Percentiles rank a stretch among this genome's conserved stretches.
These are phyloP conservation scores for Collybiopsis confluens DNA, from an alignment of 768 basidiomycete species.

Conservation along the genomic window DNA sequence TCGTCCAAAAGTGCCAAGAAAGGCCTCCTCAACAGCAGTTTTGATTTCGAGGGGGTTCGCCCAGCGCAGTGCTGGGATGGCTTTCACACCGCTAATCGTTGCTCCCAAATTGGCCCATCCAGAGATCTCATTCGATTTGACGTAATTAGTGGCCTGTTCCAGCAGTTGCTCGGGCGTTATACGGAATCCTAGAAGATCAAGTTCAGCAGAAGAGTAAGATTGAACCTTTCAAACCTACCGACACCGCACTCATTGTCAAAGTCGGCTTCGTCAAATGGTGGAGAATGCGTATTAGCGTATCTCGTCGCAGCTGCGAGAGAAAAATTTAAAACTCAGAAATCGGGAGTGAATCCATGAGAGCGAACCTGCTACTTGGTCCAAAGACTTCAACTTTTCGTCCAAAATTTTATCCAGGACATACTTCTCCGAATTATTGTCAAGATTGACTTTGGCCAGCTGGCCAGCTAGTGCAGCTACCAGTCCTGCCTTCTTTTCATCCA, in stretches of 20 bases:
- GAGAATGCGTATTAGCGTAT: slow-evolving; percentile 57
- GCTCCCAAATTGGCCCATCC: slow-evolving; percentile 79
- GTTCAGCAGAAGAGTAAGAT: background rate
- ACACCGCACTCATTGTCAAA: slow-evolving; percentile 85
- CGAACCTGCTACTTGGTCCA: slow-evolving; percentile 86
- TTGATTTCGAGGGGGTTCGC: slow-evolving; percentile 82
- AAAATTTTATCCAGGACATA: slow-evolving; percentile 68
- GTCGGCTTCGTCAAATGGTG: slow-evolving; percentile 60
- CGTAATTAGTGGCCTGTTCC: slow-evolving; percentile 49
- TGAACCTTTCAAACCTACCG: slow-evolving; percentile 47
- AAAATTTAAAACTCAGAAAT: background rate
- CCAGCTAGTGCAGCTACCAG: slow-evolving; percentile 66
- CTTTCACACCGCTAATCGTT: slow-evolving; percentile 60
- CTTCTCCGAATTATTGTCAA: slow-evolving; percentile 51
- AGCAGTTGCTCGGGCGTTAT: slow-evolving; percentile 67
- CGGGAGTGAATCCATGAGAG: slow-evolving; percentile 1
- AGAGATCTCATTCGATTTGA: slow-evolving; percentile 47
- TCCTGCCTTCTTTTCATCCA: slow-evolving; percentile 76
- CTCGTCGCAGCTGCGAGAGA: slow-evolving; percentile 61
- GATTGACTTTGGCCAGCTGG: slow-evolving; percentile 49
- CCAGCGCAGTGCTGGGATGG: slow-evolving; percentile 67
- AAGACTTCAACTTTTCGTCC: slow-evolving; percentile 68
- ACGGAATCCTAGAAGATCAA: slow-evolving; percentile 58
- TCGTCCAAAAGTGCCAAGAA: slow-evolving; percentile 63
- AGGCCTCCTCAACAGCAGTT: slow-evolving; percentile 69